Percentiles rank a stretch among this genome's conserved stretches.
Conservation (phyloP, 2,329 filamentous ascomycete genomes). For the Pestalotiopsis sp. region DNA sequence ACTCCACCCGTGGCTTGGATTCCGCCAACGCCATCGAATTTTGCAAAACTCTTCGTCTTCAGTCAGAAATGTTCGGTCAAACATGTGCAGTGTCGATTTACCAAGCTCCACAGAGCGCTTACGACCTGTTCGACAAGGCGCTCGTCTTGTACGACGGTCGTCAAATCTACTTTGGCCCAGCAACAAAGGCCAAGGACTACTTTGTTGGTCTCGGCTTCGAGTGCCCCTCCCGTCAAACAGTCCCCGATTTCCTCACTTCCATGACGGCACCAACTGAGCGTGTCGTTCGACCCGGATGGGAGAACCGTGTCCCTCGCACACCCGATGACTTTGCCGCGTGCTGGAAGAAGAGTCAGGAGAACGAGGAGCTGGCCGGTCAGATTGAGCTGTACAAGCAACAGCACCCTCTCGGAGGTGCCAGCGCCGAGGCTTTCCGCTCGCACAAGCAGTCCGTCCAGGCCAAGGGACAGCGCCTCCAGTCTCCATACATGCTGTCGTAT, state of each 20-base stretch:
- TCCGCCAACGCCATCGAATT: conserved; percentile 78
- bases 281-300: conserved; percentile 55
- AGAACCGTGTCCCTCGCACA: conserved; percentile 60
- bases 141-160: conserved; percentile 61
- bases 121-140: conserved; percentile 66
- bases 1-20: conserved; percentile 74
- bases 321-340: conserved; percentile 50
- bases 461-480: conserved; percentile 18
- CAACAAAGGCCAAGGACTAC: conserved; percentile 59
- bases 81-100: conserved; percentile 59
- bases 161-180: conserved; percentile 65
- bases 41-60: conserved; percentile 62
- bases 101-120: conserved; percentile 60
- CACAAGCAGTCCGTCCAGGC: conserved; percentile 54
- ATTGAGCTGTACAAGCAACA: conserved; percentile 49
- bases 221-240: conserved; percentile 58
- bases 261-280: conserved; percentile 68
- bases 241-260: conserved; percentile 67
- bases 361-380: conserved; percentile 52
- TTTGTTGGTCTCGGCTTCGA: conserved; percentile 67
- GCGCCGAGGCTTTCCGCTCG: conserved; percentile 54
- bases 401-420: conserved; percentile 45
- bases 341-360: conserved; percentile 49
- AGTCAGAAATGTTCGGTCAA: conserved; percentile 67
- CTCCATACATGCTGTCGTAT: conserved; percentile 20